A percentile compares a stretch with the other conserved stretches of the same genome.
These are phyloP conservation scores for Spiromastix sp. DNA, from an alignment of 2,329 filamentous ascomycete genomes.

Conservation along the genomic window DNA sequence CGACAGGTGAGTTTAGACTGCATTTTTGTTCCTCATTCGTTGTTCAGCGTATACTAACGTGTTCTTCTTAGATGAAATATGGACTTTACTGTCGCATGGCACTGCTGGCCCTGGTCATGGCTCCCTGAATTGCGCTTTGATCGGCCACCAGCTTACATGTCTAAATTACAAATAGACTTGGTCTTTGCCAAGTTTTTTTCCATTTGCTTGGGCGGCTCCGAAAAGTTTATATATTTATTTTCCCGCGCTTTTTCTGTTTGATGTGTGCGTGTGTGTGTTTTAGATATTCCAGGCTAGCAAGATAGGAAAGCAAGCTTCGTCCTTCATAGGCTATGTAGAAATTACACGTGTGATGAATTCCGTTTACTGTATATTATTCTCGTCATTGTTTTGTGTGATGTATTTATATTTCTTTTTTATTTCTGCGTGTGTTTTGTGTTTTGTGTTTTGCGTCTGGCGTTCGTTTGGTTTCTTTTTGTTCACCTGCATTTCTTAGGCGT, in stretches of 20 bases:
- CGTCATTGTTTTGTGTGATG: too few relatives aligned
- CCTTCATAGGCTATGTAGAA: too few relatives aligned
- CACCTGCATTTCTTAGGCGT: background rate
- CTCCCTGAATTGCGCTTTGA: constrained; percentile 33
- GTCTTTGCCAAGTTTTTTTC: constrained; percentile 2
- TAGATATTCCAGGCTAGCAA: too few relatives aligned
- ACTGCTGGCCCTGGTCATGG: constrained; percentile 86
- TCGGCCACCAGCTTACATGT: too few relatives aligned
- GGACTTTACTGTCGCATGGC: constrained; percentile 98
- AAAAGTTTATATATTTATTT: constrained; percentile 13
- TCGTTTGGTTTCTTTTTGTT: constrained; percentile 8
- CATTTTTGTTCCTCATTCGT: background rate
- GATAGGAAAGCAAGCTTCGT: too few relatives aligned
- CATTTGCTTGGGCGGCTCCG: background rate
- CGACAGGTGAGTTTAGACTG: constrained; percentile 70
- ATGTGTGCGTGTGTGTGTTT: background rate
- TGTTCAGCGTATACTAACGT: constrained; percentile 30
- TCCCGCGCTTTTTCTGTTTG: background rate
- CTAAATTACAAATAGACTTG: background rate
- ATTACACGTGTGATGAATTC: too few relatives aligned
- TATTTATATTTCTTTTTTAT: background rate
- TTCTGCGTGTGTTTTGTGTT: background rate
- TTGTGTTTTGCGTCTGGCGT: constrained; percentile 8
- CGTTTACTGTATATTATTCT: too few relatives aligned
- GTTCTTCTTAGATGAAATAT: constrained; percentile 69